These are phyloP conservation scores for Herpotrichia juniperi DNA, from an alignment of 2,329 filamentous ascomycete genomes.

Conservation along the genomic window DNA sequence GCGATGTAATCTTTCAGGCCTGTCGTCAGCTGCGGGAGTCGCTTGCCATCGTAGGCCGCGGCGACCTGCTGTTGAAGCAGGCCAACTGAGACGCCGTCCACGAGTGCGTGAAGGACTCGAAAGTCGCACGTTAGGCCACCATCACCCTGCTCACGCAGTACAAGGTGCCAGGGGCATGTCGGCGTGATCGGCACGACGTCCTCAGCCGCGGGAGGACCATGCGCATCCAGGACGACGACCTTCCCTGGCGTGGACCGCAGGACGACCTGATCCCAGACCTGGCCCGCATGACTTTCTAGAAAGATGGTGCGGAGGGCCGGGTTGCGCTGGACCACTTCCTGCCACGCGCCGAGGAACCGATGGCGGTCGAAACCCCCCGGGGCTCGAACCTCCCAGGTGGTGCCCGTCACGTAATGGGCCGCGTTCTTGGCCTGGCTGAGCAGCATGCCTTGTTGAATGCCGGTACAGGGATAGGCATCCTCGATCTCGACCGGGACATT, in stretches of 20 bases:
- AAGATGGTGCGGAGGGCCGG: too few relatives aligned
- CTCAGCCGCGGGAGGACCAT: too few relatives aligned
- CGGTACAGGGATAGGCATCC: neutral
- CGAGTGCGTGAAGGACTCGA: constrained; percentile 38
- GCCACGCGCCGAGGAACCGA: neutral
- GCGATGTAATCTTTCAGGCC: neutral
- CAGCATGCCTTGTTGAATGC: neutral
- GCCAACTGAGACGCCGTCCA: constrained; percentile 42
- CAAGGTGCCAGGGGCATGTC: constrained; percentile 55
- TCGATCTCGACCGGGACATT: too few relatives aligned
- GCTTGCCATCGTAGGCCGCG: neutral
- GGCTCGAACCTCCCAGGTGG: too few relatives aligned
- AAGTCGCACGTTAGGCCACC: constrained; percentile 29
- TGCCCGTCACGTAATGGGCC: neutral
- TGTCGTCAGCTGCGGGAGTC: neutral
- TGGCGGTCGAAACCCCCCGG: neutral
- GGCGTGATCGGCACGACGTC: too few relatives aligned
- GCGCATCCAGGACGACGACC: too few relatives aligned
- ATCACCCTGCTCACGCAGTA: constrained; percentile 22
- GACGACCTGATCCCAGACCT: too few relatives aligned
- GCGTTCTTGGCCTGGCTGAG: neutral
- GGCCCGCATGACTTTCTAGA: too few relatives aligned
- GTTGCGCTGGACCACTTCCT: neutral
- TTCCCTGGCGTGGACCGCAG: too few relatives aligned
- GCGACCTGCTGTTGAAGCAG: constrained; percentile 42